Evolutionary conservation across 371 early-diverging fungal species (phyloP).

Genomic region (Entomophthora muscae): DNA sequence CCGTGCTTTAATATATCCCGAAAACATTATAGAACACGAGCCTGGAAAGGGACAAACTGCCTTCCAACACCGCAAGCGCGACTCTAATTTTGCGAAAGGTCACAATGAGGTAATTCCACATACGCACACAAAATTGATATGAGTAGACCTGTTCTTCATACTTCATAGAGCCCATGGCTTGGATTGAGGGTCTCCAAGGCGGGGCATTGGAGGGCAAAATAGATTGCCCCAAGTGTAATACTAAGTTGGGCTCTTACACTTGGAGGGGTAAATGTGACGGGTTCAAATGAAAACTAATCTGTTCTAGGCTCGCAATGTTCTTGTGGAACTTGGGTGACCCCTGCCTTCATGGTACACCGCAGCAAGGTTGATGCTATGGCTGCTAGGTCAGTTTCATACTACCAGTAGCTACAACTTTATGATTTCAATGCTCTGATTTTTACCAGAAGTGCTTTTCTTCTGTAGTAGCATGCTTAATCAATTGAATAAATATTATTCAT

Average conservation of each 20-base stretch:
- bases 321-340: constrained; percentile 75
- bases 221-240: constrained; percentile 61
- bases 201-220: constrained; percentile 54
- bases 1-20: constrained; percentile 30
- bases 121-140: not conserved
- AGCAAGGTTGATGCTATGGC: constrained; percentile 13
- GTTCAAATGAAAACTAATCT: not conserved
- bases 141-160: constrained; percentile 43
- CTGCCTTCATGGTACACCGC: constrained; percentile 56
- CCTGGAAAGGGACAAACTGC: constrained; percentile 49
- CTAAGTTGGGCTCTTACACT: constrained; percentile 64
- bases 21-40: constrained; percentile 49
- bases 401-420: not conserved
- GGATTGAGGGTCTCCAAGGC: constrained; percentile 43
- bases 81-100: constrained; percentile 21
- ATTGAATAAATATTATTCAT: no score
- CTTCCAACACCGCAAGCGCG: constrained; percentile 51
- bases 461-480: no score
- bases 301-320: constrained; percentile 40
- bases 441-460: no score
- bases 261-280: constrained; percentile 44
- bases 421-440: not conserved
- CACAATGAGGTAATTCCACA: constrained; percentile 9
- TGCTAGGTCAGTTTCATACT: constrained; percentile 4
- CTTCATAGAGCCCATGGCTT: constrained; percentile 74